Evolutionary conservation across 73 alveolate genomes (phyloP).

Genomic region (Paramecium sonneborni): DNA sequence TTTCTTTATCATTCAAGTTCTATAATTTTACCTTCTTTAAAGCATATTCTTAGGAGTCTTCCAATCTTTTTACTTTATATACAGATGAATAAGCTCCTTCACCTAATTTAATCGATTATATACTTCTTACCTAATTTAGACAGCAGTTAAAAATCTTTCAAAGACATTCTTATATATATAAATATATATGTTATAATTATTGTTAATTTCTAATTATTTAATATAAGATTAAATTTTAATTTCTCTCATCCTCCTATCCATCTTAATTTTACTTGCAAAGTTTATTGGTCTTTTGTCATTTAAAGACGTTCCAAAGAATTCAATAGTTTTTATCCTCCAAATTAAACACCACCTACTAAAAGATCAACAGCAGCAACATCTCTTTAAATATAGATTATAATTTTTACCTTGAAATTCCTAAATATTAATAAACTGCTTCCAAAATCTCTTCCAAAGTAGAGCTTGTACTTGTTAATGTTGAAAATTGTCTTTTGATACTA

Average conservation of each 20-base stretch:
- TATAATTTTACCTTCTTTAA: slow-evolving; percentile 77
- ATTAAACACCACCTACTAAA: not conserved
- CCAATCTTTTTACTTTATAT: slow-evolving; percentile 76
- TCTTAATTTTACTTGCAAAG: not conserved
- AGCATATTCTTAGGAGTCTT: slow-evolving; percentile 75
- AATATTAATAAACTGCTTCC: not conserved
- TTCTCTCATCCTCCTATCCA: not conserved
- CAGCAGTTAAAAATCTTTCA: slow-evolving; percentile 66
- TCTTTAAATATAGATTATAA: not conserved
- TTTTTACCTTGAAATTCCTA: not conserved
- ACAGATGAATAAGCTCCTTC: slow-evolving; percentile 90
- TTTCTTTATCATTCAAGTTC: slow-evolving; percentile 81
- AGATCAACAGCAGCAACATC: not conserved
- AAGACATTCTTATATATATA: slow-evolving; percentile 51
- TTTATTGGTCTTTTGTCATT: not conserved
- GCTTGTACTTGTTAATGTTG: not conserved
- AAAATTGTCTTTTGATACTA: not conserved
- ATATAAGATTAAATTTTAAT: not conserved
- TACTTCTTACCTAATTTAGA: slow-evolving; percentile 68
- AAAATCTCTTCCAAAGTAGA: not conserved
- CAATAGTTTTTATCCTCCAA: not conserved
- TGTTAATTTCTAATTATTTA: not conserved
- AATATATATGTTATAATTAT: not conserved
- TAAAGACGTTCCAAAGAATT: not conserved
- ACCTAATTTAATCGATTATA: slow-evolving; percentile 62